phyloP scores from a whole-genome alignment of 2,329 filamentous ascomycete species.

The Cryphonectria carpinicola region DNA sequence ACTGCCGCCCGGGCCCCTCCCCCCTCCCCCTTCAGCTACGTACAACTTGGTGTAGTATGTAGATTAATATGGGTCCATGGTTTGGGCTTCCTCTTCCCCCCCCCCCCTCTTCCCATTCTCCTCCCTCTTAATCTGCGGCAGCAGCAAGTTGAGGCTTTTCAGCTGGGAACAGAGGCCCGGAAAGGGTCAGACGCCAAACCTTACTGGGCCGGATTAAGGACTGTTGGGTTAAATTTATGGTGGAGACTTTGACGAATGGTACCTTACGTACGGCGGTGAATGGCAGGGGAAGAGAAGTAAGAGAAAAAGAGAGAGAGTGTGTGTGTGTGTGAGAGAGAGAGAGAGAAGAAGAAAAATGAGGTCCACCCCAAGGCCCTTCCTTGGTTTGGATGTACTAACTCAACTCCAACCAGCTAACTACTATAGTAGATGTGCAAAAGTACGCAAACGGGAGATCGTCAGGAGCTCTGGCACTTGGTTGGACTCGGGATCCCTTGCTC shows the following conservation, averaged over 20 bases:
- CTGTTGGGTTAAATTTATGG: too few species aligned
- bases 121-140: background rate
- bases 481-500: background rate
- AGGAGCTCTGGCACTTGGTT: background rate
- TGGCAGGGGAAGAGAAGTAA: background rate
- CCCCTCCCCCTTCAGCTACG: background rate
- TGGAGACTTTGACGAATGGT: too few species aligned
- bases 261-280: background rate
- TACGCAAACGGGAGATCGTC: slow-evolving; percentile 1
- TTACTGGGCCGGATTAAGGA: background rate
- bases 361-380: background rate
- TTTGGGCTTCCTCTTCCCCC: background rate
- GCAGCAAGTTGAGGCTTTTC: background rate
- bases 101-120: too few species aligned
- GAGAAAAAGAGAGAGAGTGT: background rate
- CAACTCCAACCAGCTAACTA: background rate
- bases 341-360: background rate
- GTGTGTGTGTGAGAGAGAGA: too few species aligned
- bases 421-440: background rate
- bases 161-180: background rate
- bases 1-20: background rate
- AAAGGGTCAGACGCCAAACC: background rate
- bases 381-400: background rate
- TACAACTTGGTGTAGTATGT: background rate
- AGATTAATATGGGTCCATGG: background rate